phyloP scores from a whole-genome alignment of 208 protist genomes.

The Trichomonas gallinae region DNA sequence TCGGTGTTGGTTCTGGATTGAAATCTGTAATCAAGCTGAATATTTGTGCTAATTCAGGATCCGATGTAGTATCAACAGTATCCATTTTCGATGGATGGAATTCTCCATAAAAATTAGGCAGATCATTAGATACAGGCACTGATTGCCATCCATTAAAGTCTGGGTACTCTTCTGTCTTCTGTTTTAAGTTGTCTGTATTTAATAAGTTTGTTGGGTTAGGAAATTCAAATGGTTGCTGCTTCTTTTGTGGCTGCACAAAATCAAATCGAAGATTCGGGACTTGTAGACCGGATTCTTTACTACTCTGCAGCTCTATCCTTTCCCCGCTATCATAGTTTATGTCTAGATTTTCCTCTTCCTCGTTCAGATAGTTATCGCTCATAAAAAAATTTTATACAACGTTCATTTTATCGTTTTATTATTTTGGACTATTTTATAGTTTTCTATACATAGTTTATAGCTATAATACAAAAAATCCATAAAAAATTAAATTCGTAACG shows the following conservation, averaged over 20 bases:
- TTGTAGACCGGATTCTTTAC: neutral
- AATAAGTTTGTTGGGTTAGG: neutral
- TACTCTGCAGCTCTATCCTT: neutral
- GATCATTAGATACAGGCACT: neutral
- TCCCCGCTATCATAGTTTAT: neutral
- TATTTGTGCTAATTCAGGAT: neutral
- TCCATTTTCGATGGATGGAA: neutral
- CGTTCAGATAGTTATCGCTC: neutral
- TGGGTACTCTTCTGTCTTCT: neutral
- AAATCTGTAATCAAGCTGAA: neutral
- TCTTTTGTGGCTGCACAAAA: neutral
- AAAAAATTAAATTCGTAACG: no score
- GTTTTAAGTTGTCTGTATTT: neutral
- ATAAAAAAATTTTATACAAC: no score
- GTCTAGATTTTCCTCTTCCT: neutral
- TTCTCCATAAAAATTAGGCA: neutral
- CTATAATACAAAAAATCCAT: no score
- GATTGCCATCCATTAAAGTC: neutral
- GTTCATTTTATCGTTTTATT: no score
- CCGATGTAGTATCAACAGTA: neutral
- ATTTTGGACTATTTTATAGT: no score
- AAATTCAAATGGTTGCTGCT: neutral
- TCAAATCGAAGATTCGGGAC: neutral
- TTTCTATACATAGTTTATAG: no score
- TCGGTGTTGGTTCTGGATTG: neutral